Evolutionary conservation across 495 filamentous ascomycete species (phyloP), one percentile per base, ranked within the genome.

Genomic region (Emericellopsis terricola): DNA sequence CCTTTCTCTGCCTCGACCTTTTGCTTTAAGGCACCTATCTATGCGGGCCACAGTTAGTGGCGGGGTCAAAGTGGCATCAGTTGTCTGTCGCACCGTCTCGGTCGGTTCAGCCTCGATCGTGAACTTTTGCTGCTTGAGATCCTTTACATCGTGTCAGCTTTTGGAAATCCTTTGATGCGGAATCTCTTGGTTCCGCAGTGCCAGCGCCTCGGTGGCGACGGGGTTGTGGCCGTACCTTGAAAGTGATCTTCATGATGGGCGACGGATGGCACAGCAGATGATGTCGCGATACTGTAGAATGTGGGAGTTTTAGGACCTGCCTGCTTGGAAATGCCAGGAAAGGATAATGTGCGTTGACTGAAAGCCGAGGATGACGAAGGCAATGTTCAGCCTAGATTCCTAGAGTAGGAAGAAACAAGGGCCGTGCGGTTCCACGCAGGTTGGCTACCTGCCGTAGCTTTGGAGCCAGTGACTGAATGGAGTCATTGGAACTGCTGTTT

Each of bases 71-170:
- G 18, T 8, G 26, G 32, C 27, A 36, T 10, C 18, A 8, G n/a
- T 4, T 18, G 5, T 8, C 2, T 43, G 44, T 57, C 79, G 44
- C 79, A 94, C 86, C 47, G 80, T 81, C 51, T 93, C 85, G 38
- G 79, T 78, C 35, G 86, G 83, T 53, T 96, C 89, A 39, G 77
- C 81, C 44, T 96, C 87, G 60, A 97, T 76, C 38, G 73, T 68
- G 55, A 97, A 97, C 68, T 94, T 94, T 50, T 94, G 81, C 53
- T 96, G 87, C 65, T 94, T 94, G 48, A 97, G 66, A 60, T 97
- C 89, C 85, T 91, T 42, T 20, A 45, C n/a, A n/a, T n/a, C n/a
- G n/a, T n/a, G n/a, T n/a, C n/a, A n/a, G n/a, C n/a, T n/a, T n/a
- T n/a, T n/a, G n/a, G n/a, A n/a, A n/a, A n/a, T n/a, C n/a, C n/a